Evolutionary conservation across 2,329 filamentous ascomycete genomes (phyloP), one percentile per base, ranked within the genome.

Genomic region (Aspergillus clavatus): DNA sequence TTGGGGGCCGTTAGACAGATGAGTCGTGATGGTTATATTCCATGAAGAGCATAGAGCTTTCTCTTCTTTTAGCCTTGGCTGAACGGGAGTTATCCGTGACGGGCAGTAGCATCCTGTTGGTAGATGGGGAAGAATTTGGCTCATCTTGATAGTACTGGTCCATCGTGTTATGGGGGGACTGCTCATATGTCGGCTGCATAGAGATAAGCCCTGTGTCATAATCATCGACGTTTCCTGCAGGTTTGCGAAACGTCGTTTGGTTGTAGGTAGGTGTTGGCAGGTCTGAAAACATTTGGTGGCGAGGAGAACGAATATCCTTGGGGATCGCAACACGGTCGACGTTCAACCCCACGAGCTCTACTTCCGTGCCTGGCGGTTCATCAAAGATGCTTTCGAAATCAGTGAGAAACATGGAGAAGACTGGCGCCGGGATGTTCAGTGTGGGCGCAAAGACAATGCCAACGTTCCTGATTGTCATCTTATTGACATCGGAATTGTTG

Each of bases 401-500:
- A 53, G 93, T 90, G 46, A 98, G 76, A 67, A 98, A 93, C 66
- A 94, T 79, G 3, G 90, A 89, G 65, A 98, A 96, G 8, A 98
- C 85, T 0, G 91, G 90, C 0, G 89, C 89, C 0, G 93, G 91
- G 35, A 98, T 95, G 66, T 97, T 97, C 43, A 98, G 78, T 0
- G 93, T 97, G 0, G 93, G 93, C 12, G 93, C 95, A 67, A 98
- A 98, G 45, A 98, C 91, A 57, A 98, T 97, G 53, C 93, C 91
- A 43, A 98, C 88, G 61, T 98, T 98, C 54, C 91, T 84, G 42
- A 96, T 87, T 8, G 87, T 96, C 93, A 98, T 98, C 76, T 96
- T 97, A 74, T 98, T 98, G 51, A 86, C 75, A 57, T 87, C 84
- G 5, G 89, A 77, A 57, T 96, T 89, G 67, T 93, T 89, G 61